These are phyloP conservation scores for Metschnikowia sp. DNA, from an alignment of 805 yeast genomes.

Conservation along the genomic window DNA sequence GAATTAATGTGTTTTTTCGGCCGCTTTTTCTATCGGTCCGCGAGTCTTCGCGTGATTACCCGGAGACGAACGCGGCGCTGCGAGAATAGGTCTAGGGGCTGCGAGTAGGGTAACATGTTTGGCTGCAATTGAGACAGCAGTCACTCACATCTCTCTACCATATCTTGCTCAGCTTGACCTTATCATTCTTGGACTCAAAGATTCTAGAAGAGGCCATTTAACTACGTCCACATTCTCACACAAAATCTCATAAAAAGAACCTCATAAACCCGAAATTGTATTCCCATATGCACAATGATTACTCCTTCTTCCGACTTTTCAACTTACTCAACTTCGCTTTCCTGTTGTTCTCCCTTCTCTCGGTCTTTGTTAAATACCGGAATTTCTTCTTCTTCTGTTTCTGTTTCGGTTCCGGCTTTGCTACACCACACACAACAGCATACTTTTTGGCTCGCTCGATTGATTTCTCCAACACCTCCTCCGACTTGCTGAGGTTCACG, in stretches of 20 bases:
- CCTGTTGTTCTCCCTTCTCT: slow-evolving; percentile 53
- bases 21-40: background rate
- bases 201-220: too few species aligned
- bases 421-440: slow-evolving; percentile 60
- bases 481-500: slow-evolving; percentile 67
- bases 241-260: background rate
- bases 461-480: slow-evolving; percentile 68
- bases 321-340: slow-evolving; percentile 31
- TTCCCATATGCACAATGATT: slow-evolving; percentile 1
- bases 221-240: too few species aligned
- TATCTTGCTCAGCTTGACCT: too few species aligned
- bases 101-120: too few species aligned
- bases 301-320: slow-evolving; percentile 19
- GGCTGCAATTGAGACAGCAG: too few species aligned
- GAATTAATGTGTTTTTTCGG: background rate
- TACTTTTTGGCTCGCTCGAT: slow-evolving; percentile 79
- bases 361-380: slow-evolving; percentile 79
- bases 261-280: background rate
- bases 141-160: too few species aligned
- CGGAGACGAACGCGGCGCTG: slow-evolving; percentile 2
- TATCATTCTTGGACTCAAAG: too few species aligned
- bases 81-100: too few species aligned
- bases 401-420: slow-evolving; percentile 34
- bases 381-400: slow-evolving; percentile 57
- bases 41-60: slow-evolving; percentile 8